Conservation (phyloP, 306 rosid species). For the Vigna unguiculata region DNA sequence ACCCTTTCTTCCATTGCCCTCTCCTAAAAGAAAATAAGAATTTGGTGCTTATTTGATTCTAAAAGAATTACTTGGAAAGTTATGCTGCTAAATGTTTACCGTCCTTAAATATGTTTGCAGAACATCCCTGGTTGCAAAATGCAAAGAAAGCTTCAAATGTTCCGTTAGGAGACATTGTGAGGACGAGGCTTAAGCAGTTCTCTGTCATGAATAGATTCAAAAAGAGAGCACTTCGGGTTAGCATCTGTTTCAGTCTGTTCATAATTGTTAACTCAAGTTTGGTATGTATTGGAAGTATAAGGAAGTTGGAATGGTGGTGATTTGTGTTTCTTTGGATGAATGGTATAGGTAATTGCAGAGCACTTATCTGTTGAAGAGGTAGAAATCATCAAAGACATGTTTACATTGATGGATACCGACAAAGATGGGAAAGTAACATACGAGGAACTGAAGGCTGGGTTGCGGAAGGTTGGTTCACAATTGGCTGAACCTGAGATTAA, state of each 20-base stretch:
- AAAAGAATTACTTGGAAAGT: conserved; percentile 18
- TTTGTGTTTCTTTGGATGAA: conserved; percentile 45
- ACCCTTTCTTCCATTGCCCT: conserved; percentile 11
- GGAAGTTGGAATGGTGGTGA: conserved; percentile 30
- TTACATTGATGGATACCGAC: conserved; percentile 94
- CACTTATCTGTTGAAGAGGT: conserved; percentile 97
- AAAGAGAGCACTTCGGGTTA: conserved; percentile 95
- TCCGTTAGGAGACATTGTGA: conserved; percentile 95
- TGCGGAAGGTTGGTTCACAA: conserved; percentile 93
- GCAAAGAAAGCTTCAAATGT: conserved; percentile 96
- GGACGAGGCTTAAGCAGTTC: conserved; percentile 95
- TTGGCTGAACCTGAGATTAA: conserved; percentile 96
- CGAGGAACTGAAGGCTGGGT: conserved; percentile 89
- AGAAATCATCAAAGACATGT: conserved; percentile 97
- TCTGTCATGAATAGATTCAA: conserved; percentile 98
- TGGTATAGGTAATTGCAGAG: conserved; percentile 88
- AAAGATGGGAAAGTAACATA: conserved; percentile 86
- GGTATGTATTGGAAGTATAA: conserved; percentile 8
- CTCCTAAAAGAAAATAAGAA: not conserved
- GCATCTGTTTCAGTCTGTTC: conserved; percentile 50
- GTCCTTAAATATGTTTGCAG: conserved; percentile 55
- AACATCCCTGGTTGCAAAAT: conserved; percentile 96
- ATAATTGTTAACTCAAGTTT: conserved; percentile 38
- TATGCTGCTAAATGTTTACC: conserved; percentile 32
- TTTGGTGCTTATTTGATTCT: not conserved